phyloP scores from a whole-genome alignment of 805 yeast species.

The Metschnikowia orientalis region DNA sequence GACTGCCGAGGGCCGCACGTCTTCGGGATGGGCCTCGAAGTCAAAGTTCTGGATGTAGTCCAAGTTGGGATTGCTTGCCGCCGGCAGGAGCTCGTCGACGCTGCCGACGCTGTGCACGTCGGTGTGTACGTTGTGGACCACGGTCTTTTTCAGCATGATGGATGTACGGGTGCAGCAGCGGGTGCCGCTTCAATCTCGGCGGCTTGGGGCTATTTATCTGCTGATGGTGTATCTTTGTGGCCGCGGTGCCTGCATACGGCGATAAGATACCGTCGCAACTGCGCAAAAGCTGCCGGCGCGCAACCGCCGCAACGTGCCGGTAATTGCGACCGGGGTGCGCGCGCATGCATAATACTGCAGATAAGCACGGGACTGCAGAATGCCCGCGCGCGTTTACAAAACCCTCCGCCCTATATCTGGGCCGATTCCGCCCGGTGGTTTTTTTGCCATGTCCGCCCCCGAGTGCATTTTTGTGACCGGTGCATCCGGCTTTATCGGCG shows the following conservation, averaged over 20 bases:
- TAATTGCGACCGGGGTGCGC: neutral
- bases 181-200: no score
- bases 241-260: neutral
- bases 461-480: conserved; percentile 8
- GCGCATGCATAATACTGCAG: neutral
- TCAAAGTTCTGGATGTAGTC: conserved; percentile 16
- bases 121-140: conserved; percentile 2
- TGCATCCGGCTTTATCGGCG: conserved; percentile 10
- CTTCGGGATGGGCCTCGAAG: conserved; percentile 16
- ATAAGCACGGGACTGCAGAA: no score
- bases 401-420: no score
- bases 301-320: conserved; percentile 3
- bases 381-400: no score
- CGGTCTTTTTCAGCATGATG: conserved; percentile 1
- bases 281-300: conserved; percentile 3
- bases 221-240: no score
- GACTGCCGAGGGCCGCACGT: conserved; percentile 8
- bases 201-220: no score
- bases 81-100: neutral
- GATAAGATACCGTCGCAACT: conserved; percentile 7
- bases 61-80: conserved; percentile 12
- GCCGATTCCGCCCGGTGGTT: no score
- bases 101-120: conserved; percentile 6
- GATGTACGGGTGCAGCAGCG: no score
- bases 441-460: conserved; percentile 3